Base-by-base conservation (phyloP, 2,329 filamentous ascomycete genomes). In the Boeremia exigua region DNA sequence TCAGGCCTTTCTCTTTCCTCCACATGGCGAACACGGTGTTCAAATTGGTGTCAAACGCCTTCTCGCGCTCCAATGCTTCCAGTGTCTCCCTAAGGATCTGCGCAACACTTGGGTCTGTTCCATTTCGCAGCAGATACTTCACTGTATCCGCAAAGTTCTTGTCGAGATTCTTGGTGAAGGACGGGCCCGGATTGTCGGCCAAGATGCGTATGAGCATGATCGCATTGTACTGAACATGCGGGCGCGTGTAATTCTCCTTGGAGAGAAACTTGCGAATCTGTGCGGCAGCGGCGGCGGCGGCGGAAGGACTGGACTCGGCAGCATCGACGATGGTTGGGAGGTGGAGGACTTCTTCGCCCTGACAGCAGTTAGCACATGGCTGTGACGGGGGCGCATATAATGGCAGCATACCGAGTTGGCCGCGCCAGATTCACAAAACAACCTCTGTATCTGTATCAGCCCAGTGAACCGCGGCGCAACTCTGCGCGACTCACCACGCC, bases 121-220 rank as follows among this genome's bases (percentile, higher is more conserved):
- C 86, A 47, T 85, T 80, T 60, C 88, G 86, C 59, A 98, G 80
- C 56, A 96, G 77, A 37, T 90, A 84, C 77, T 93, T 94, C 14
- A 90, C 78, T 0, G 87, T 87, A 37, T 88, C 83, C 48, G 90
- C 86, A 70, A 97, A 98, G 68, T 91, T 91, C 70, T 88, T 83
- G 75, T 97, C 93, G 37, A 98, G 77, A 73, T 96, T 93, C 63
- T 90, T 85, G n/a, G 94, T 96, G 70, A 99, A 99, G 1, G 87
- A 92, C 48, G 84, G 83, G 28, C 94, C 94, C 0, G 95, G 95
- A 73, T 99, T 97, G 75, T 98, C 93, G 65, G 88, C 84, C 62
- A 99, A 81, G 69, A 99, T 99, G 59, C 94, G 89, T 65, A 96
- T 82, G 52, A 99, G 84, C 95, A 98, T 98, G 69, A 98, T 87